phyloP scores from a whole-genome alignment of 306 rosid species.

The Prunus fruticosa region DNA sequence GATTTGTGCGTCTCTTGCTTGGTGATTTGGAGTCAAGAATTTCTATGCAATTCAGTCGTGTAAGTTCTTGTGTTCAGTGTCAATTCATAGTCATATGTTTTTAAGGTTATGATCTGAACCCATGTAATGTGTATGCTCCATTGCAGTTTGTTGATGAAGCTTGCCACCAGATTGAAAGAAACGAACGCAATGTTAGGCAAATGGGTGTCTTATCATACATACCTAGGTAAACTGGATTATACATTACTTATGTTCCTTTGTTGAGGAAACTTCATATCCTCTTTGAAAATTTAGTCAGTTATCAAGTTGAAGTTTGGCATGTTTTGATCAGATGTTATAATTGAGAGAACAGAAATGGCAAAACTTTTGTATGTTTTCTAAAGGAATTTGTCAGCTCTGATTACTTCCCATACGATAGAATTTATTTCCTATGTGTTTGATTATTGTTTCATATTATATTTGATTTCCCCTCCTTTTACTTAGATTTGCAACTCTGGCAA shows the following conservation, averaged over 20 bases:
- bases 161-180: conserved; percentile 88
- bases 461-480: conserved; percentile 4
- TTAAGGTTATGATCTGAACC: conserved; percentile 21
- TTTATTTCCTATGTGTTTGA: not conserved
- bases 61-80: conserved; percentile 38
- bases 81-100: conserved; percentile 17
- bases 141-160: conserved; percentile 92
- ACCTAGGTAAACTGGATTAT: conserved; percentile 61
- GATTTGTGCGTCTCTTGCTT: conserved; percentile 85
- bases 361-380: not conserved
- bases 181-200: conserved; percentile 82
- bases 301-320: not conserved
- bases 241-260: conserved; percentile 11
- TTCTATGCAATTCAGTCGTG: conserved; percentile 75
- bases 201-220: conserved; percentile 84
- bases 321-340: not conserved
- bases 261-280: not conserved
- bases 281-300: conserved; percentile 6
- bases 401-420: not conserved
- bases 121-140: conserved; percentile 20
- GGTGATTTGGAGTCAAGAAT: conserved; percentile 82
- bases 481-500: conserved; percentile 97
- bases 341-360: not conserved
- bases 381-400: not conserved
- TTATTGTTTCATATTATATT: not conserved